Evolutionary conservation across 1,284 basidiomycete genomes (phyloP), one percentile per base, ranked within the genome.

Genomic region (Trametes pubescens): DNA sequence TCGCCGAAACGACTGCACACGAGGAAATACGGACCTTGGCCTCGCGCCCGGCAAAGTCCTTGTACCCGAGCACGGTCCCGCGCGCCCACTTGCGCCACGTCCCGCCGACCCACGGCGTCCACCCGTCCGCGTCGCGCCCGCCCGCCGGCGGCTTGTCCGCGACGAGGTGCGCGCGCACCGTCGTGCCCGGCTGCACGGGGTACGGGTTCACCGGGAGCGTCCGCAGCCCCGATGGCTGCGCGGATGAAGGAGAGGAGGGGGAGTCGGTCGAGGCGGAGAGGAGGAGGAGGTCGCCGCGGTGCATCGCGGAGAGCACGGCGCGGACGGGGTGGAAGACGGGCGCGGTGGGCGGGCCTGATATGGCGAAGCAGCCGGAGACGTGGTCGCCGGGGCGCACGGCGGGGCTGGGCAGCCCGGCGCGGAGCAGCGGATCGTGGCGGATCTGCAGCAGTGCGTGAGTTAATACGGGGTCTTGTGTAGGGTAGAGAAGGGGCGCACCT

Each of bases 191-290:
- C 0, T 81, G 81, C 2, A 82, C 83, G 0, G 90, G 90, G 72
- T 91, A 92, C 0, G 88, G 90, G 16, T 87, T 90, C 22, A 92
- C 78, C 1, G 90, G 89, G 0, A 92, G 81, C 0, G 86, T 80
- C 14, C 78, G 77, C 18, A 83, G 47, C 1, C 29, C 29, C n/a
- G n/a, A n/a, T n/a, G n/a, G n/a, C n/a, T n/a, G n/a, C n/a, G n/a
- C n/a, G n/a, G n/a, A n/a, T n/a, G n/a, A n/a, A n/a, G n/a, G n/a
- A n/a, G n/a, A n/a, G n/a, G 69, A 34, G 24, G 49, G 70, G 69
- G 62, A 22, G 68, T n/a, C 69, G 73, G 49, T 29, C 75, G 62
- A 1, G 8, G 72, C 65, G 48, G 82, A 80, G 47, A 86, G 74
- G 7, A 88, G 72, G 16, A 90, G 71, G 24, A 92, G 74, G 73